A percentile compares a stretch with the other conserved stretches of the same genome.
Evolutionary conservation across 2,329 filamentous ascomycete genomes (phyloP).

Genomic region (Epichloe gansuensis): DNA sequence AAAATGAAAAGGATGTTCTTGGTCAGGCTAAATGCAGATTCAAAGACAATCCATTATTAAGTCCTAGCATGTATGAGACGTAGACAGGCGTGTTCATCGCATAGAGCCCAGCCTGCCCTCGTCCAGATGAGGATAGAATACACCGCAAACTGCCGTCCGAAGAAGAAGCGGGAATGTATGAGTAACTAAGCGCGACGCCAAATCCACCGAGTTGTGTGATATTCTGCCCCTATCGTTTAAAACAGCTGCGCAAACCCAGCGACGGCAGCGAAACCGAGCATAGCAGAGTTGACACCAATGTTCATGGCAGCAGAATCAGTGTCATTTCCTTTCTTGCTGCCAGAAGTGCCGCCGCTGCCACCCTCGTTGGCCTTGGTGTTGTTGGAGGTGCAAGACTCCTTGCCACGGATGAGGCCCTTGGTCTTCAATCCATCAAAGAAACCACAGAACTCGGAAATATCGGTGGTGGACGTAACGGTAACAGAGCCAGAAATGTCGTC

Average conservation of each 20-base stretch:
- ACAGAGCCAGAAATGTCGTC: conserved; percentile 60
- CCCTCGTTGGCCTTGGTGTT: conserved; percentile 40
- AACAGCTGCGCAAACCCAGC: conserved; percentile 39
- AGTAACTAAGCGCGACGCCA: conserved; percentile 25
- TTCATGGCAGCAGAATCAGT: conserved; percentile 32
- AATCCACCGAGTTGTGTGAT: conserved; percentile 19
- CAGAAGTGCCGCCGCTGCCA: conserved; percentile 18
- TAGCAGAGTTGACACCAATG: conserved; percentile 32
- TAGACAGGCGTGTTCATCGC: conserved; percentile 8
- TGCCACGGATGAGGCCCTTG: conserved; percentile 30
- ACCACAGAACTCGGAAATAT: conserved; percentile 42
- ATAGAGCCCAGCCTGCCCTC: conserved; percentile 13
- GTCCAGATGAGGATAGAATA: conserved; percentile 17
- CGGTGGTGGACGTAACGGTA: conserved; percentile 53
- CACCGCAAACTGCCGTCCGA: conserved; percentile 23
- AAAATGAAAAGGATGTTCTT: neutral
- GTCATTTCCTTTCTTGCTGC: conserved; percentile 15
- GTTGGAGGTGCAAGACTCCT: conserved; percentile 36
- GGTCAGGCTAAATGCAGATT: conserved; percentile 7
- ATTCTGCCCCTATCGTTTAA: conserved; percentile 24
- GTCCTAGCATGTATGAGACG: conserved; percentile 25
- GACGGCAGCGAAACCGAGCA: conserved; percentile 34
- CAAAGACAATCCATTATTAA: conserved; percentile 33
- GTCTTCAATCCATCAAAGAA: conserved; percentile 35
- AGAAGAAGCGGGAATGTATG: conserved; percentile 22